phyloP scores from a whole-genome alignment of 371 early-diverging fungal species.

The Coemansia sp. region DNA sequence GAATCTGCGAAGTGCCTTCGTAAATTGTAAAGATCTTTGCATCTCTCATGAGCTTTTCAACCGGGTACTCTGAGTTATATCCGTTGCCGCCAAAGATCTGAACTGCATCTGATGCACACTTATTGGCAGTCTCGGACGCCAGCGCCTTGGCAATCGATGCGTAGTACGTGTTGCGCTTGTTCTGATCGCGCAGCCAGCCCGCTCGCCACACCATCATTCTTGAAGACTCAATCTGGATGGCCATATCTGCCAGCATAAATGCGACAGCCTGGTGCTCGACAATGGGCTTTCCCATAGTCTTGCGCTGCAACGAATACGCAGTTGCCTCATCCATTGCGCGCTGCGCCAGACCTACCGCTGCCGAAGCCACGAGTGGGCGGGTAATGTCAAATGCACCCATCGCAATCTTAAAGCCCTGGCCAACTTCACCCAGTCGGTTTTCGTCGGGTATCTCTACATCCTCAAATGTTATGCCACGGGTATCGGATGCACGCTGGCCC shows the following conservation, averaged over 20 bases:
- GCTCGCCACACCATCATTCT: slow-evolving; percentile 85
- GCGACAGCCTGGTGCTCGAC: slow-evolving; percentile 89
- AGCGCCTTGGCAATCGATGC: slow-evolving; percentile 94
- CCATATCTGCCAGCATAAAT: slow-evolving; percentile 97
- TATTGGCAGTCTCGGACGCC: slow-evolving; percentile 94
- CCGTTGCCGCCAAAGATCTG: slow-evolving; percentile 97
- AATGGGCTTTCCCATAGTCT: slow-evolving; percentile 93
- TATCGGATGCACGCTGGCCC: slow-evolving; percentile 93
- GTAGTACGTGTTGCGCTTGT: slow-evolving; percentile 85
- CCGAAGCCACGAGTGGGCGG: slow-evolving; percentile 88
- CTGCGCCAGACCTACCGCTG: slow-evolving; percentile 88
- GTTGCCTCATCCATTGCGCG: slow-evolving; percentile 94
- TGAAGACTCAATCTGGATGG: slow-evolving; percentile 83
- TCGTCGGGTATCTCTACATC: slow-evolving; percentile 91
- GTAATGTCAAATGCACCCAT: slow-evolving; percentile 98
- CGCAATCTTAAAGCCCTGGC: slow-evolving; percentile 93
- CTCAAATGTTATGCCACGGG: slow-evolving; percentile 92
- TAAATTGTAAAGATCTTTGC: slow-evolving; percentile 96
- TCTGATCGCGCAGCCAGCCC: slow-evolving; percentile 83
- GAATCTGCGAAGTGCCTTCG: slow-evolving; percentile 95
- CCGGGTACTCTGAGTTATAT: slow-evolving; percentile 84
- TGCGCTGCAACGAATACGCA: slow-evolving; percentile 85
- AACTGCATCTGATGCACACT: slow-evolving; percentile 91
- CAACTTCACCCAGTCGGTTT: slow-evolving; percentile 71
- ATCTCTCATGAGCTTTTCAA: slow-evolving; percentile 89